Base-by-base conservation (phyloP, 345 rosid genomes). In the Anacardium occidentale region DNA sequence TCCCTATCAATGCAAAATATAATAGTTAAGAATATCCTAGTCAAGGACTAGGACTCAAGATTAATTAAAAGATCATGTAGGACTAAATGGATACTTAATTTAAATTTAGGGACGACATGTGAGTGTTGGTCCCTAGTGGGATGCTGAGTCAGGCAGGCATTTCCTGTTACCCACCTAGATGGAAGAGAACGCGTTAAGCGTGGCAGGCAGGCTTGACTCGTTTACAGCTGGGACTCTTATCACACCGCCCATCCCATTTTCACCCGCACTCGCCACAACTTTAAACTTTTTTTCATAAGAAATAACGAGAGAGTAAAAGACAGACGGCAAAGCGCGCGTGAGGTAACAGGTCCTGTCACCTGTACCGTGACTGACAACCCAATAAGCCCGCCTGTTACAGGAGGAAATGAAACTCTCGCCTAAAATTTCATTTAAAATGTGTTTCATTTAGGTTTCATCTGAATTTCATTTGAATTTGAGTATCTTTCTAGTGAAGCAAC, bases 141-240 rank as follows among this genome's bases (percentile, higher is more conserved):
- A 34, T 3, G 42, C 7, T 62, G 45, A 76, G 34, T 76, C 81
- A 82, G 78, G 76, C 80, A 76, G 68, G 74, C 73, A 60, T 72
- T 52, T 76, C 58, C 72, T 81, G 84, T 78, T 83, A 65, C 80
- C 81, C 77, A 77, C 79, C 81, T 10, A 55, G 68, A 26, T 32
- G n/a, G n/a, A 17, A 14, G 21, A 2, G 21, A 29, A 60, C 64
- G 64, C 64, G 64, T 17, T 60, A 15, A 12, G n/a, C 53, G 53
- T 15, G 17, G 4, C 17, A 10, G 51, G 32, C 32, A 29, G 32
- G 17, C 53, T 50, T 50, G 18, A 50, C 53, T 50, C 53, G 53
- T 12, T 50, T 50, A 50, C 53, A 50, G 53, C 53, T 50, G 14
- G 53, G 53, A 50, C 14, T 13, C 53, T n/a, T 50, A 15, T 50